Evolutionary conservation across 2,329 filamentous ascomycete genomes (phyloP), one percentile per base, ranked within the genome.

Genomic region (Mariannaea elegans): DNA sequence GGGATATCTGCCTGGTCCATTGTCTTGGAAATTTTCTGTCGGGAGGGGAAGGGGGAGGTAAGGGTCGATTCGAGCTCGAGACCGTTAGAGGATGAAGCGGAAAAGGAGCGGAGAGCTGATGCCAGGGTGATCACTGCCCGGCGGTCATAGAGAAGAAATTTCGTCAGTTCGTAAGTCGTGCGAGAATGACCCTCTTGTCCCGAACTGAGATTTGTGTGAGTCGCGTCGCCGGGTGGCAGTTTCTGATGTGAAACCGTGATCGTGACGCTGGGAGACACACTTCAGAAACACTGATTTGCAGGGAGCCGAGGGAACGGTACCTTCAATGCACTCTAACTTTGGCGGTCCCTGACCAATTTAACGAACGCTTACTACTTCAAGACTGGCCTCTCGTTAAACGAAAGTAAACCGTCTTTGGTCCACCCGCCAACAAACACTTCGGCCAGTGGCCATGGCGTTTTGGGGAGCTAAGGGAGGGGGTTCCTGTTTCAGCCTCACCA

Each of bases 1-100:
- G 87, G 87, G 67, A 90, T 87, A 68, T 89, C 87, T 69, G 85
- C 85, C 78, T 89, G 87, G 72, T 90, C 87, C 87, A 90, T 72
- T 29, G 27, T 50, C 34, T 31, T 41, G n/a, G 19, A 54, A n/a
- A 10, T 14, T 36, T 9, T 36, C 12, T 36, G 32, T 44, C 31
- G 32, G 34, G 64, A 71, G 61, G 48, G 42, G 16, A 21, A 49
- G 44, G 18, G 27, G 18, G 32, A 29, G 38, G 38, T 19, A 34
- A 23, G 29, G 47, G 27, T 19, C 21, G 47, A 31, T 47, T 44
- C 38, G 53, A 32, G 19, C 21, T 44, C 19, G 39, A 38, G 48
- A 13, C 16, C n/a, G 21, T 50, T 42, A 39, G 42, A 23, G 32
- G 16, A 34, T 31, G 39, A 45, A 36, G 31, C 21, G 23, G 21